Evolutionary conservation across 441 rosid species (phyloP), one percentile per base, ranked within the genome.

Genomic region (Macaranga tanarius): DNA sequence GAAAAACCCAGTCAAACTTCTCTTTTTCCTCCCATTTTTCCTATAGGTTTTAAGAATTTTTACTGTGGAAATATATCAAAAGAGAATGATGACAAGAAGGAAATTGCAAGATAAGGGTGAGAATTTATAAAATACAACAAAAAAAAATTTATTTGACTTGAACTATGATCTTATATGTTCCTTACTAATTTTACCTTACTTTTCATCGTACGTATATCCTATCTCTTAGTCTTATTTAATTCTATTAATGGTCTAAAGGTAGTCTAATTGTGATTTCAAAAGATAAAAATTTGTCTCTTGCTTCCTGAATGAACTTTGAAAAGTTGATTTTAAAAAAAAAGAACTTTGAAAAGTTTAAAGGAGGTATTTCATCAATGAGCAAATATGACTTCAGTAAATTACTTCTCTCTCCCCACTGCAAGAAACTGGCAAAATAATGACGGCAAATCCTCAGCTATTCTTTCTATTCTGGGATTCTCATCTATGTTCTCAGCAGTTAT

Each of bases 111-210:
- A 40, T 51, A 71, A 31, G 25, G n/a, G 13, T 28, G 11, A 40
- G 75, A 62, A 62, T 34, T 51, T 50, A 48, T 6, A 71, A 67
- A 42, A 34, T 54, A n/a, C n/a, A n/a, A n/a, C n/a, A n/a, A n/a
- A n/a, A n/a, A n/a, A n/a, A n/a, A n/a, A 38, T 12, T 51, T 12
- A 62, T 64, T 64, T 26, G 69, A 64, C 63, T 51, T 38, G 20
- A 62, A 23, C 48, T 54, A 62, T 34, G 52, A 34, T 40, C 50
- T 61, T 54, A 1, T 54, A n/a, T 54, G 4, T n/a, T 54, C 58
- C 25, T 9, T 7, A n/a, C 1, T 6, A 1, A 9, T 50, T 19
- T 7, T 50, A 20, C 12, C 11, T 62, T 62, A 44, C 61, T 54
- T 56, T 25, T 16, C 63, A 25, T 31, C 34, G 40, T 55, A 61